These are phyloP conservation scores for Medicago ruthenica DNA, from an alignment of 306 rosid genomes.

Conservation along the genomic window DNA sequence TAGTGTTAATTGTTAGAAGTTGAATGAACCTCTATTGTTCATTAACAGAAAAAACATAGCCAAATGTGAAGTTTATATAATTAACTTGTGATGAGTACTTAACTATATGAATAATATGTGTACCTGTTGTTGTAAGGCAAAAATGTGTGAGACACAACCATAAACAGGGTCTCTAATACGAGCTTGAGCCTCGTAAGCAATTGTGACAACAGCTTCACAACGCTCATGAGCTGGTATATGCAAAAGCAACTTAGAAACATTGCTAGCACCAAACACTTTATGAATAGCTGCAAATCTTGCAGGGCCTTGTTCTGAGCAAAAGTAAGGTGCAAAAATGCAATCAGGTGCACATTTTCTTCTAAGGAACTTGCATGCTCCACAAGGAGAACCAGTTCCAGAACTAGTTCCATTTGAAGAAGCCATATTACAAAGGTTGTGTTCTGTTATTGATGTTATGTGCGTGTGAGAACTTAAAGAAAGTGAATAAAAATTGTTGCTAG, in stretches of 20 bases:
- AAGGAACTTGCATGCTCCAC: conserved; percentile 98
- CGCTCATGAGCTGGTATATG: conserved; percentile 89
- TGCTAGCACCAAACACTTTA: conserved; percentile 96
- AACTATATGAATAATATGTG: background rate
- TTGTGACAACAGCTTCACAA: conserved; percentile 91
- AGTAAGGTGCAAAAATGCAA: conserved; percentile 93
- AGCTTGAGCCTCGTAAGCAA: conserved; percentile 96
- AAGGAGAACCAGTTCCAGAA: conserved; percentile 70
- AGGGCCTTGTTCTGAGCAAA: conserved; percentile 87
- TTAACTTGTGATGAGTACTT: background rate
- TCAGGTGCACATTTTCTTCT: conserved; percentile 86
- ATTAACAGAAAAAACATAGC: background rate
- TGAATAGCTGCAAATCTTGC: conserved; percentile 95
- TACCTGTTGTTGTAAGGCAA: conserved; percentile 90
- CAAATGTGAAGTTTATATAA: conserved; percentile 3
- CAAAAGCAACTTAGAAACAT: conserved; percentile 78
- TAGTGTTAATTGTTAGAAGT: background rate
- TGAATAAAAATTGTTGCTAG: conserved; percentile 41
- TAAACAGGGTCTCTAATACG: conserved; percentile 93
- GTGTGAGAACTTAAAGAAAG: background rate
- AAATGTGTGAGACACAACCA: conserved; percentile 96
- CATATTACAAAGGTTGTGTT: conserved; percentile 33
- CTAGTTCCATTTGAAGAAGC: conserved; percentile 51
- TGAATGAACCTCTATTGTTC: background rate
- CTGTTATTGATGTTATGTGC: conserved; percentile 1